These are phyloP conservation scores for Sphagnurus paluster DNA, from an alignment of 1,284 basidiomycete genomes.

Conservation along the genomic window DNA sequence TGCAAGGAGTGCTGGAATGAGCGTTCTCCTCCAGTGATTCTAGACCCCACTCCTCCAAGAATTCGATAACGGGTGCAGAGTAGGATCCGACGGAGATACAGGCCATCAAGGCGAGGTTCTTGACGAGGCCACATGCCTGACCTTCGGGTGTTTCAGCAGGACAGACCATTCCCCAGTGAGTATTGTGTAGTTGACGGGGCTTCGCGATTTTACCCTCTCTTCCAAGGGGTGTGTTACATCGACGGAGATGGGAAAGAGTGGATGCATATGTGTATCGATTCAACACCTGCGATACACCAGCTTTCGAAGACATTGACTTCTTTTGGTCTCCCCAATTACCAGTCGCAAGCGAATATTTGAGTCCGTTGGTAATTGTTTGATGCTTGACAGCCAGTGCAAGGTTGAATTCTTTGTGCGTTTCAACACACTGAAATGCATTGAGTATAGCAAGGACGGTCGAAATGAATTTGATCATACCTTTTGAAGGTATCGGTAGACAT, in stretches of 20 bases:
- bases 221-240: constrained; percentile 97
- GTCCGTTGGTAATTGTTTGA: constrained; percentile 96
- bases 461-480: constrained; percentile 58
- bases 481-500: constrained; percentile 96
- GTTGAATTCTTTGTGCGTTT: constrained; percentile 95
- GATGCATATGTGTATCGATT: constrained; percentile 99
- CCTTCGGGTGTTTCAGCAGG: constrained; percentile 99
- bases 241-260: constrained; percentile 95
- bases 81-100: constrained; percentile 98
- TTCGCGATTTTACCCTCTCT: constrained; percentile 99
- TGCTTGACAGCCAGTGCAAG: constrained; percentile 92
- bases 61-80: constrained; percentile 96
- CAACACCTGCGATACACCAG: constrained; percentile 98
- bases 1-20: constrained; percentile 79
- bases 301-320: constrained; percentile 97
- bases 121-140: constrained; percentile 98
- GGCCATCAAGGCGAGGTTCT: constrained; percentile 97
- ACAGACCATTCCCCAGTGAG: constrained; percentile 99
- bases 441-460: constrained; percentile 13
- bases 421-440: constrained; percentile 76
- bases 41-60: constrained; percentile 97
- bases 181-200: constrained; percentile 98
- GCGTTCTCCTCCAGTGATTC: constrained; percentile 92
- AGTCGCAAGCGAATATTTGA: constrained; percentile 97
- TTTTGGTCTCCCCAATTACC: constrained; percentile 99